Evolutionary conservation across 1,284 basidiomycete species (phyloP).

Genomic region (Phellopilus nigrolimitatus): DNA sequence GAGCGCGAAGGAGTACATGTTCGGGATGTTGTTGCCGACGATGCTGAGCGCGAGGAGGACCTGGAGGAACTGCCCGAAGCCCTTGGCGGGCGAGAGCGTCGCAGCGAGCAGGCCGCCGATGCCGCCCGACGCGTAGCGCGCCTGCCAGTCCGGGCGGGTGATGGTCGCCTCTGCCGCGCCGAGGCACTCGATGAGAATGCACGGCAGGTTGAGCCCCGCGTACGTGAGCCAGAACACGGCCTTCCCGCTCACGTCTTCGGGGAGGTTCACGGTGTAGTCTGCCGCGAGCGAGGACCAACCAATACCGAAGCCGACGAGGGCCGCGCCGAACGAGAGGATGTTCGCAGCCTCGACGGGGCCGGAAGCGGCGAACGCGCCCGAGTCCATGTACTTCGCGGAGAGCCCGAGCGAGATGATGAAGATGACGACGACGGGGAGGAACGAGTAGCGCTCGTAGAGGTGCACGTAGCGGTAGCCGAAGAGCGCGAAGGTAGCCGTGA

Average conservation of each 20-base stretch:
- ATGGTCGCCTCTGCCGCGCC: slow-evolving; percentile 32
- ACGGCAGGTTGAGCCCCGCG: slow-evolving; percentile 30
- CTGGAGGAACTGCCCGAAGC: slow-evolving; percentile 29
- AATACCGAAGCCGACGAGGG: slow-evolving; percentile 29
- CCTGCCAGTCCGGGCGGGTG: slow-evolving; percentile 25
- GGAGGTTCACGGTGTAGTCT: slow-evolving; percentile 33
- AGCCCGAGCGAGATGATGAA: slow-evolving; percentile 32
- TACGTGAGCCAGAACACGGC: slow-evolving; percentile 33
- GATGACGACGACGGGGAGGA: slow-evolving; percentile 33
- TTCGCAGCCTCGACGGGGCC: slow-evolving; percentile 26
- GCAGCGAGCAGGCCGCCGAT: slow-evolving; percentile 30
- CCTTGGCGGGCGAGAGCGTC: slow-evolving; percentile 26
- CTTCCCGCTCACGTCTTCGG: slow-evolving; percentile 27
- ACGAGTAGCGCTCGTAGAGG: slow-evolving; percentile 35
- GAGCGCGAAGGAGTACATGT: slow-evolving; percentile 29
- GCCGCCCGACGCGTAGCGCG: slow-evolving; percentile 23
- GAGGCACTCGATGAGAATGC: slow-evolving; percentile 27
- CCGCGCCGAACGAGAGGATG: slow-evolving; percentile 28
- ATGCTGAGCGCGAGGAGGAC: slow-evolving; percentile 32
- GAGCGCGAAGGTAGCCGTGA: slow-evolving; percentile 36
- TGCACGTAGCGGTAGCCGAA: slow-evolving; percentile 41
- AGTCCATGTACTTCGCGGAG: slow-evolving; percentile 26
- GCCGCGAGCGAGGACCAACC: slow-evolving; percentile 28
- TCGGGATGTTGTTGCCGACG: slow-evolving; percentile 27
- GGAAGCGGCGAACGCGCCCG: slow-evolving; percentile 24